Conservation (phyloP, 2,329 filamentous ascomycete species). For the Podosphaera leucotricha region DNA sequence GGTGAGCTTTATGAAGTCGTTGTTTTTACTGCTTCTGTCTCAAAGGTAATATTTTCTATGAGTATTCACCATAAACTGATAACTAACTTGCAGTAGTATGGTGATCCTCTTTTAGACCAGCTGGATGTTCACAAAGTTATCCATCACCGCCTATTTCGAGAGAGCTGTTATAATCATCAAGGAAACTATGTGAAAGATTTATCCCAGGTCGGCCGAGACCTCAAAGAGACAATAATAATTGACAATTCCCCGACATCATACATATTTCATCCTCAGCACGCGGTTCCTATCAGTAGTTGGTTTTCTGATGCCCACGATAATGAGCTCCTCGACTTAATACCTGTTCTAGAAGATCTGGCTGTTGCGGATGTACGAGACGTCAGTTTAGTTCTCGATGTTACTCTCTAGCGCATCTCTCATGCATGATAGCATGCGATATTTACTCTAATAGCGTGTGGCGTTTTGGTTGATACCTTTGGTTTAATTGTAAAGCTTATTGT, state of each 20-base stretch:
- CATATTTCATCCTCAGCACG: slow-evolving; percentile 98
- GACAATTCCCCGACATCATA: slow-evolving; percentile 98
- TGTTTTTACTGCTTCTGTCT: slow-evolving; percentile 94
- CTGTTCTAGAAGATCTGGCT: slow-evolving; percentile 90
- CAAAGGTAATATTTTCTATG: slow-evolving; percentile 38
- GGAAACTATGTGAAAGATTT: slow-evolving; percentile 99
- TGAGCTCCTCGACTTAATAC: slow-evolving; percentile 89
- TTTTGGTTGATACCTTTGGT: slow-evolving; percentile 18
- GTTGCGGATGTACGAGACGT: slow-evolving; percentile 77
- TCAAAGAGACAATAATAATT: slow-evolving; percentile 97
- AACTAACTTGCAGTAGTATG: slow-evolving; percentile 37
- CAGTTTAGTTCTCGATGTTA: slow-evolving; percentile 89
- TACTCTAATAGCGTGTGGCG: slow-evolving; percentile 18
- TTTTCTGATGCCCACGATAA: slow-evolving; percentile 99
- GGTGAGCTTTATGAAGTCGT: slow-evolving; percentile 97
- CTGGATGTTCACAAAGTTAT: slow-evolving; percentile 93
- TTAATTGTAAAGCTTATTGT: slow-evolving; percentile 19
- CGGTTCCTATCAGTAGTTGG: slow-evolving; percentile 98
- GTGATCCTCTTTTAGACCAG: slow-evolving; percentile 85
- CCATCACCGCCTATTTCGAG: slow-evolving; percentile 85
- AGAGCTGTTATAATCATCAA: slow-evolving; percentile 98
- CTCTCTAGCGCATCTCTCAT: slow-evolving; percentile 27
- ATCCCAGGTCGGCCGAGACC: slow-evolving; percentile 83
- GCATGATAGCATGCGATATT: slow-evolving; percentile 14
- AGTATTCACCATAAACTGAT: background rate